Evolutionary conservation across 1,284 basidiomycete genomes (phyloP), one percentile per base, ranked within the genome.

Genomic region (Cystobasidium slooffiae): DNA sequence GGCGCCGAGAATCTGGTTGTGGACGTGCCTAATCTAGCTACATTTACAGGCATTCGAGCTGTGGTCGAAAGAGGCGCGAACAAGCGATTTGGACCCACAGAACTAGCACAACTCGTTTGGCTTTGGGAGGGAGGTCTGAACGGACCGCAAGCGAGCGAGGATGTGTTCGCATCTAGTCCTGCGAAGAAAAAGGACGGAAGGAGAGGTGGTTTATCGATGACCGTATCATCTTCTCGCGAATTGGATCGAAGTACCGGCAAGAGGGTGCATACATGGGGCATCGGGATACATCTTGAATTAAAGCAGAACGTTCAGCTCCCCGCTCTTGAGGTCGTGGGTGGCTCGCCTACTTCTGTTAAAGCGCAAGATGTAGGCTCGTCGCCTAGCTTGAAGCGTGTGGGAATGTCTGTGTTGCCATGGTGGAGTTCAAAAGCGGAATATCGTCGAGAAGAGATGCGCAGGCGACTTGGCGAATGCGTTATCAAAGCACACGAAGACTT

Each of bases 71-170:
- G 66, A 6, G 68, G 69, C 16, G 46, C 70, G 20, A 58, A 58
- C 20, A 64, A 44, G 39, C 52, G 68, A 37, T 76, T 76, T 43
- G 53, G 63, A 9, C 65, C 74, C 0, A 63, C 59, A 6, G 69
- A 76, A 47, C 68, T 76, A 9, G 72, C 58, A 1, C 70, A 74
- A 61, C 70, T 76, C 31, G 49, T 68, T 22, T 76, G 75, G 75
- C 65, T 76, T 4, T 76, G 75, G 75, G 65, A 64, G 39, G 64
- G 53, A 49, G 65, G 72, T 20, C 72, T 68, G 0, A 16, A 31
- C 31, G 72, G 72, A 41, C 51, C 70, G 3, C 41, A 49, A 20
- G 62, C 52, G 20, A 58, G 41, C 6, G 70, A 73, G 49, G 58
- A 59, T 51, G 2, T 14, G 5, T 41, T 49, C n/a, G 10, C 67